Percentiles rank a stretch among this genome's conserved stretches.
Conservation (phyloP, 176 grass and related monocot species). For the Oryza nivara region DNA sequence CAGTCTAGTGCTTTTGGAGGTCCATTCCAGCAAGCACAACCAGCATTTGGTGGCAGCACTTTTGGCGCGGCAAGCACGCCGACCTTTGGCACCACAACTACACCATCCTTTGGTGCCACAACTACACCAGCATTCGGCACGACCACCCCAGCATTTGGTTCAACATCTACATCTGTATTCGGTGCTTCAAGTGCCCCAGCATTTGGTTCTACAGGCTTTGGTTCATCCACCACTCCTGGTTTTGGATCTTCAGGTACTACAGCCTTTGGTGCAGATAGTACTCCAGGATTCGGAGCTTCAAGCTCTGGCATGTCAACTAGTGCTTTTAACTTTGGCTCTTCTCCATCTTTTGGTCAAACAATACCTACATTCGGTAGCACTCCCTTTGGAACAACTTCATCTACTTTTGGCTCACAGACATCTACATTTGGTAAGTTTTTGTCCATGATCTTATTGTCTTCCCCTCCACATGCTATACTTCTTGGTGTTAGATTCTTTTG, state of each 20-base stretch:
- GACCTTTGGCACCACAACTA: slow-evolving; percentile 48
- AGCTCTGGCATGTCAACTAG: slow-evolving; percentile 56
- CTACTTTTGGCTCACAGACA: slow-evolving; percentile 68
- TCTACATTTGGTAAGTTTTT: slow-evolving; percentile 80
- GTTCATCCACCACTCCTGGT: slow-evolving; percentile 55
- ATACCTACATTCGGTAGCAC: slow-evolving; percentile 58
- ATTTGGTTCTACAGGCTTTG: slow-evolving; percentile 70
- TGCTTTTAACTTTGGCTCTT: slow-evolving; percentile 76
- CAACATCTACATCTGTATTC: slow-evolving; percentile 64
- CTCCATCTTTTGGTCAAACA: slow-evolving; percentile 72
- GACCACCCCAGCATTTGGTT: slow-evolving; percentile 61
- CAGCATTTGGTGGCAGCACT: slow-evolving; percentile 67
- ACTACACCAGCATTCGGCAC: slow-evolving; percentile 59
- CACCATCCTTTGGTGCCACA: slow-evolving; percentile 56
- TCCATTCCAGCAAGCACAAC: slow-evolving; percentile 77
- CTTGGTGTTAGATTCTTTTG: slow-evolving; percentile 12
- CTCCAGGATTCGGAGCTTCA: slow-evolving; percentile 65
- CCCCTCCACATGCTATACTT: slow-evolving; percentile 25
- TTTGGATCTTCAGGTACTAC: slow-evolving; percentile 66
- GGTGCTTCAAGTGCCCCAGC: slow-evolving; percentile 56
- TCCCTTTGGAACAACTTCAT: slow-evolving; percentile 73
- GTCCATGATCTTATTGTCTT: slow-evolving; percentile 20
- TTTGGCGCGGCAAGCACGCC: slow-evolving; percentile 67
- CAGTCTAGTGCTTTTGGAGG: slow-evolving; percentile 78
- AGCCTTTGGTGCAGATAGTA: slow-evolving; percentile 61